Conservation (phyloP, 495 filamentous ascomycete species). For the Chaetomium tenue region DNA sequence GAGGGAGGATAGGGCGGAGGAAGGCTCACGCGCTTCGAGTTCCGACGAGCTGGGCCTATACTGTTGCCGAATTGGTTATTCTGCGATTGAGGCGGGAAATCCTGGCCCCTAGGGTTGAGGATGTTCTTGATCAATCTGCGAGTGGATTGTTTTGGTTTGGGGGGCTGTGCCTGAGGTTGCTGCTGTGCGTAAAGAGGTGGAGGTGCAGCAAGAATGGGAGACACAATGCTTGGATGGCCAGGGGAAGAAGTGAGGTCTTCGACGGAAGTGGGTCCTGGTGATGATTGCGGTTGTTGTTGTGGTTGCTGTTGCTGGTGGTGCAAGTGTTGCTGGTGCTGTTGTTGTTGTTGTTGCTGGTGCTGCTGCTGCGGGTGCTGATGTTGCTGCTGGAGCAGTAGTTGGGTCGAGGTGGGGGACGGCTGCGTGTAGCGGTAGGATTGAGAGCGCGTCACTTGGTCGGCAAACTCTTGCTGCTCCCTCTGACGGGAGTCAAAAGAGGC, state of each 20-base stretch:
- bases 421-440: conserved; percentile 39
- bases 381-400: conserved; percentile 33
- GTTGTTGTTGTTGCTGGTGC: conserved; percentile 37
- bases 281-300: conserved; percentile 29
- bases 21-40: conserved; percentile 51
- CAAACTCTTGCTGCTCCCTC: conserved; percentile 30
- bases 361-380: conserved; percentile 34
- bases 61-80: conserved; percentile 43
- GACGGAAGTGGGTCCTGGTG: conserved; percentile 36
- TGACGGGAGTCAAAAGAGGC: conserved; percentile 33
- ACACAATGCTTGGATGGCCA: conserved; percentile 31
- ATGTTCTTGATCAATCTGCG: conserved; percentile 50
- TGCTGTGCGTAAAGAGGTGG: conserved; percentile 30
- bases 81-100: conserved; percentile 21
- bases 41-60: conserved; percentile 43
- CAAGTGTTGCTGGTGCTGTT: conserved; percentile 30
- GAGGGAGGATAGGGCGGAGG: conserved; percentile 30
- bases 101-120: conserved; percentile 39
- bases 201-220: conserved; percentile 31
- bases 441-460: conserved; percentile 37
- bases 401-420: conserved; percentile 32
- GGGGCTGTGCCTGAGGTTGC: conserved; percentile 39
- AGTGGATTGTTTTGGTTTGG: conserved; percentile 43
- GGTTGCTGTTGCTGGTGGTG: conserved; percentile 38
- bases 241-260: conserved; percentile 40